Evolutionary conservation across 2,329 filamentous ascomycete species (phyloP).

Genomic region (Raffaelea albimanens): DNA sequence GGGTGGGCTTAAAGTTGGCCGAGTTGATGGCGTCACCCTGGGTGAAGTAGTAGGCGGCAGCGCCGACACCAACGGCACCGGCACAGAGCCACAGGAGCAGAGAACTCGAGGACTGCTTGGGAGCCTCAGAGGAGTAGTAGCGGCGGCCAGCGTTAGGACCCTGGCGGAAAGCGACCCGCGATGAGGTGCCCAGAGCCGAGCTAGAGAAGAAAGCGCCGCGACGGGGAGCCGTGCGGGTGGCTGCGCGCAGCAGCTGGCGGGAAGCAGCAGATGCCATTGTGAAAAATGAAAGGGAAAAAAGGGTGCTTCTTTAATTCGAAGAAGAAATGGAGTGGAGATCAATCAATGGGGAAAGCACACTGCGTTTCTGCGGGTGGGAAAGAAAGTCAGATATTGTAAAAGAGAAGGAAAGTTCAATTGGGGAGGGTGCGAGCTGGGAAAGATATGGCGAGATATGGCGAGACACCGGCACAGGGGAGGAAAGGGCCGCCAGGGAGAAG

Average conservation of each 20-base stretch:
- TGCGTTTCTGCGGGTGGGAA: not conserved
- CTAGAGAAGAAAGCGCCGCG: slow-evolving; percentile 28
- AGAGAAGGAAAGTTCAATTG: not conserved
- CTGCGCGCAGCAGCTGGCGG: slow-evolving; percentile 46
- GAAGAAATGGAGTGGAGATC: slow-evolving; percentile 7
- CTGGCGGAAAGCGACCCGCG: slow-evolving; percentile 62
- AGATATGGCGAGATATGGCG: no score
- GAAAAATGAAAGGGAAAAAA: not conserved
- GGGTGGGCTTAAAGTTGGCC: slow-evolving; percentile 58
- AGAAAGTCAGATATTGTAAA: not conserved
- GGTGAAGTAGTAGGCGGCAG: slow-evolving; percentile 57
- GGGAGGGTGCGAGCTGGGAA: not conserved
- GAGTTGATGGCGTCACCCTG: slow-evolving; percentile 38
- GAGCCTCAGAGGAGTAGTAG: slow-evolving; percentile 66
- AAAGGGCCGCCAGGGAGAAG: not conserved
- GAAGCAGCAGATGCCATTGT: slow-evolving; percentile 35
- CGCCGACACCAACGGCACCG: slow-evolving; percentile 51
- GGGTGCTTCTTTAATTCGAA: no score
- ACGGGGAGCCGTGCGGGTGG: slow-evolving; percentile 43
- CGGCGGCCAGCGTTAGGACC: slow-evolving; percentile 51
- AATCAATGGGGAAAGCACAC: no score
- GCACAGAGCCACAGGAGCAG: slow-evolving; percentile 49
- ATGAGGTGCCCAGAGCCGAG: slow-evolving; percentile 48
- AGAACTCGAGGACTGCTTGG: slow-evolving; percentile 36
- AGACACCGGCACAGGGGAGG: not conserved